phyloP scores from a whole-genome alignment of 805 yeast genomes.

The Teunomyces funiuensis region DNA sequence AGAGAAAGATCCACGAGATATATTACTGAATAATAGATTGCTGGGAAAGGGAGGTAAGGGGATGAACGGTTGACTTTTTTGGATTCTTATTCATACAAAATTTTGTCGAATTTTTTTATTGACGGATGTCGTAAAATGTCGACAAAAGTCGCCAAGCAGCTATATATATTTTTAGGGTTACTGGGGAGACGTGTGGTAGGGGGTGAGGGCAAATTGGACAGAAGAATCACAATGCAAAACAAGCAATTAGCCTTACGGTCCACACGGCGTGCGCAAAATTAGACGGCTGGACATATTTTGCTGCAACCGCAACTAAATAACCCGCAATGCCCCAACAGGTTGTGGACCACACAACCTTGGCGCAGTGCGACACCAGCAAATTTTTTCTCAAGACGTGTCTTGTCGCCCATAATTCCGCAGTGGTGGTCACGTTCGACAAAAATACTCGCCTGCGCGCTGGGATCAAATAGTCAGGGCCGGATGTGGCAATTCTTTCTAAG shows the following conservation, averaged over 20 bases:
- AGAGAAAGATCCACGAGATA: not conserved
- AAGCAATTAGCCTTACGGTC: no score
- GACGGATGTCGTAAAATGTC: slow-evolving; percentile 6
- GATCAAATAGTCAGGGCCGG: no score
- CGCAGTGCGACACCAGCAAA: not conserved
- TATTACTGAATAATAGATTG: slow-evolving; percentile 1
- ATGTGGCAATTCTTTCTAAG: not conserved
- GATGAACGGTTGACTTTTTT: not conserved
- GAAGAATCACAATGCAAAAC: not conserved
- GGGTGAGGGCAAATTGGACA: not conserved
- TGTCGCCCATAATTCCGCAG: not conserved
- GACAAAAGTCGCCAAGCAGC: slow-evolving; percentile 2
- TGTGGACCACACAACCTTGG: not conserved
- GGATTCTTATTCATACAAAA: slow-evolving; percentile 4
- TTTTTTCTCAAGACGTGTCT: no score
- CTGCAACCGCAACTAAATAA: no score
- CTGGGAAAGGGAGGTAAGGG: not conserved
- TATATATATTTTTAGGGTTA: slow-evolving; percentile 2
- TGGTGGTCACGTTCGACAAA: not conserved
- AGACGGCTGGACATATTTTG: not conserved
- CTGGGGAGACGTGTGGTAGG: no score
- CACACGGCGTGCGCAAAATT: not conserved
- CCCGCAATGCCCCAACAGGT: no score
- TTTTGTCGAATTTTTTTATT: slow-evolving; percentile 6
- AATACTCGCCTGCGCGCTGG: no score